Evolutionary conservation across 305 asterid genomes (phyloP), one percentile per base, ranked within the genome.

Genomic region (Fraxinus angustifolia): DNA sequence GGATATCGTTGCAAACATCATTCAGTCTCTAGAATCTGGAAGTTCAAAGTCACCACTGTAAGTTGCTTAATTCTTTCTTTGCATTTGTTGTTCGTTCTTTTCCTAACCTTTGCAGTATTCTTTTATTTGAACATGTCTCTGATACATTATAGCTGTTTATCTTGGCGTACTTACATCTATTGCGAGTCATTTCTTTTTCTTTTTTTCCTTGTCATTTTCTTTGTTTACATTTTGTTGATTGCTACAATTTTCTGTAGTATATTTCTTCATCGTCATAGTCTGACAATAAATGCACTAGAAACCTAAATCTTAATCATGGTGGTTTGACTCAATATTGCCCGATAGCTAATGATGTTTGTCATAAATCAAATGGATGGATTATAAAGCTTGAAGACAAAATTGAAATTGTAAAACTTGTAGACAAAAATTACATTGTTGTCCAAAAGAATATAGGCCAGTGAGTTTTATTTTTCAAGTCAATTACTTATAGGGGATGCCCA

Each of bases 11-110:
- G 80, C 81, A 0, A 83, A 85, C 68, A 80, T 88, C 75, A 38
- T 87, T 75, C 84, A 79, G 23, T 85, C 86, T 35, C 83, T 86
- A 36, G 89, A 82, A 42, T 80, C 87, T 83, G 84, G 86, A 78
- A 80, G 86, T 68, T 80, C 84, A 56, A 80, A 77, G 73, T 34
- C 88, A 70, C 89, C 90, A 16, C 89, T 78, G 91, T 88, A 82
- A 82, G 90, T 82, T 38, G 6, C 72, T 19, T 30, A 12, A 4
- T 70, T n/a, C 42, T 72, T 50, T 60, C 40, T 35, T 28, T 80
- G 68, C 16, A 36, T 62, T 23, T 23, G 17, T 62, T 10, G 0
- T 62, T 62, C 6, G 0, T 23, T 62, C 75, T 38, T 19, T 16
- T 60, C 67, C 31, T 38, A 40, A 40, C 48, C 48, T 45, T 78